These are phyloP conservation scores for barley (Hordeum vulgare) DNA, from an alignment of 176 grass and related monocot genomes.

Conservation along the genomic window DNA sequence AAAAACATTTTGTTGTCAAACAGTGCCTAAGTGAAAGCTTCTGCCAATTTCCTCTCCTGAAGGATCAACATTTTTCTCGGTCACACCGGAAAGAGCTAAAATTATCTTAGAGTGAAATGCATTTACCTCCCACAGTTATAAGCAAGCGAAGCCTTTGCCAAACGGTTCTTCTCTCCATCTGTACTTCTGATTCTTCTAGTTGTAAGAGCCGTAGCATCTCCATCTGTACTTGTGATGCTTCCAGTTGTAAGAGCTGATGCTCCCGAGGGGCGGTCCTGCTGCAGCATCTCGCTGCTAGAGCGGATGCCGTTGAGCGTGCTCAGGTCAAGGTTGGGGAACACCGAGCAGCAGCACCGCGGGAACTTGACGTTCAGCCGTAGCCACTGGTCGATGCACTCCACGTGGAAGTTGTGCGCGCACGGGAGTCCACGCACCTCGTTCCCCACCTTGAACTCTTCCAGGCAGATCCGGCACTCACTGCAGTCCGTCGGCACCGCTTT, in stretches of 20 bases:
- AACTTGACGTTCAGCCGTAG: slow-evolving; percentile 90
- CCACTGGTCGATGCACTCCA: slow-evolving; percentile 97
- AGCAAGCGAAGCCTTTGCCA: slow-evolving; percentile 97
- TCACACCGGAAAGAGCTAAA: not conserved
- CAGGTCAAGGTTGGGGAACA: slow-evolving; percentile 92
- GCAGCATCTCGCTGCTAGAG: slow-evolving; percentile 14
- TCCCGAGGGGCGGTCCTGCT: slow-evolving; percentile 41
- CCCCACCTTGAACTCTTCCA: no score
- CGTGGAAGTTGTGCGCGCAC: no score
- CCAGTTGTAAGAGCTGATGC: no score
- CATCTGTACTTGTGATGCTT: no score
- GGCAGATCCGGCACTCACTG: no score
- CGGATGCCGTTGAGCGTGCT: slow-evolving; percentile 80
- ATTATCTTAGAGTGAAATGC: slow-evolving; percentile 1
- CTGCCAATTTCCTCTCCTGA: no score
- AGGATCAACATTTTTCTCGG: no score
- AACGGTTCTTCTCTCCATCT: slow-evolving; percentile 67
- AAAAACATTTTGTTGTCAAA: no score
- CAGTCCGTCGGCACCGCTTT: no score
- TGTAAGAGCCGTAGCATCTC: no score
- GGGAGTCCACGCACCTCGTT: no score
- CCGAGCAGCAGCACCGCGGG: slow-evolving; percentile 85
- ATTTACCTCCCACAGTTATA: slow-evolving; percentile 98
- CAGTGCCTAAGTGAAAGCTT: no score
- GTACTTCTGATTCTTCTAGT: slow-evolving; percentile 93